Evolutionary conservation across 2,329 filamentous ascomycete species (phyloP).

Genomic region (Fonsecaea pedrosoi): DNA sequence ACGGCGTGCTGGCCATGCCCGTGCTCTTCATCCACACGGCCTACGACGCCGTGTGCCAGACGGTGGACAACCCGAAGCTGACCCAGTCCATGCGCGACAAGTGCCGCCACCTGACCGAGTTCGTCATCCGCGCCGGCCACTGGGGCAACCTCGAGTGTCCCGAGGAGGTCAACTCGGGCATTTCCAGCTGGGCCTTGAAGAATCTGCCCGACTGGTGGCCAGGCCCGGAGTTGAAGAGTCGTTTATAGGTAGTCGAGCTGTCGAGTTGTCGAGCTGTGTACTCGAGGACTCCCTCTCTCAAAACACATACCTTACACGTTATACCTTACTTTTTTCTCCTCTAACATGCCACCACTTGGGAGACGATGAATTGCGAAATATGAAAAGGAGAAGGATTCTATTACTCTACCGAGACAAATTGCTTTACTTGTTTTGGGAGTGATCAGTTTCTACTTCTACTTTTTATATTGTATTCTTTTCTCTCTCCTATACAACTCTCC

Average conservation of each 20-base stretch:
- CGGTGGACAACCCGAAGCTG: slow-evolving; percentile 20
- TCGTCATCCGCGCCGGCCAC: slow-evolving; percentile 59
- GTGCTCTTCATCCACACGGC: slow-evolving; percentile 31
- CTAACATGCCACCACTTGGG: no score
- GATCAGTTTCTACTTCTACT: no score
- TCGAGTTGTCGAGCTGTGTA: no score
- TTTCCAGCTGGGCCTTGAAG: slow-evolving; percentile 27
- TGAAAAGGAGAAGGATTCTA: no score
- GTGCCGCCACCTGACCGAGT: slow-evolving; percentile 24
- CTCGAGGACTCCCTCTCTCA: no score
- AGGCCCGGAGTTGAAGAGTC: slow-evolving; percentile 20
- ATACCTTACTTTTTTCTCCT: no score
- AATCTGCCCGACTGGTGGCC: slow-evolving; percentile 17
- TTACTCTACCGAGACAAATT: no score
- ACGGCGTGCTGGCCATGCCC: slow-evolving; percentile 30
- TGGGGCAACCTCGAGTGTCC: slow-evolving; percentile 82
- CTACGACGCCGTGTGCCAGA: slow-evolving; percentile 26
- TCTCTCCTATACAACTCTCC: no score
- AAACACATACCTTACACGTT: no score
- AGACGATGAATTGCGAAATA: no score
- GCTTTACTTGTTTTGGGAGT: no score
- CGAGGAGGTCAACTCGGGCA: slow-evolving; percentile 67
- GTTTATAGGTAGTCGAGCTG: neutral
- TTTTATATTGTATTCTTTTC: no score
- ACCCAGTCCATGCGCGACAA: slow-evolving; percentile 24